A percentile compares a stretch with the other conserved stretches of the same genome.
Evolutionary conservation across 805 yeast species (phyloP).

Genomic region (Saturnispora zaruensis): DNA sequence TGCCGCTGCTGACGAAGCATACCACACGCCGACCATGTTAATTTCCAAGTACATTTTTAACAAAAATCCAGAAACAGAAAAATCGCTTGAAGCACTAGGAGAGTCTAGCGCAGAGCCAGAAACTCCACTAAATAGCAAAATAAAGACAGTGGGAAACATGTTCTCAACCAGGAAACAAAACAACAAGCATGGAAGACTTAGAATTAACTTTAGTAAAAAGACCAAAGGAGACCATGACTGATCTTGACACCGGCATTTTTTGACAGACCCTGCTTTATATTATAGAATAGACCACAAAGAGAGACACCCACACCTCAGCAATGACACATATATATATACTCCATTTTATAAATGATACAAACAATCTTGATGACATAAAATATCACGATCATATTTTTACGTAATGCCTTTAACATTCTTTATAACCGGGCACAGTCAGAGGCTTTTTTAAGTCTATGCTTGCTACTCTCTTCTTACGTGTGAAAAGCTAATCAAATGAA

Average conservation of each 20-base stretch:
- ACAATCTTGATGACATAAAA: not conserved
- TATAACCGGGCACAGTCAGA: not conserved
- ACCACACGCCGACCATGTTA: slow-evolving; percentile 16
- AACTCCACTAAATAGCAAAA: not conserved
- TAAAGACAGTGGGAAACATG: slow-evolving; percentile 1
- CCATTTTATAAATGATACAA: not conserved
- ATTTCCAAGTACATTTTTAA: slow-evolving; percentile 16
- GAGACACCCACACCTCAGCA: not conserved
- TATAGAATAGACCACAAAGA: not conserved
- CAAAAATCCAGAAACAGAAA: slow-evolving; percentile 16
- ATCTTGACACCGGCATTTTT: not conserved
- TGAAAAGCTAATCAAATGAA: not conserved
- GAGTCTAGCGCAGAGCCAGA: not conserved
- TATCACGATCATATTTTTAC: not conserved
- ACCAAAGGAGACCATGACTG: not conserved
- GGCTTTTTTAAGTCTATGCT: not conserved
- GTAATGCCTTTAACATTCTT: not conserved
- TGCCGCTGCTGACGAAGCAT: slow-evolving; percentile 9
- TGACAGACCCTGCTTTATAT: not conserved
- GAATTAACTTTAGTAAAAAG: slow-evolving; percentile 10
- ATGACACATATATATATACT: not conserved
- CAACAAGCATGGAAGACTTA: slow-evolving; percentile 9
- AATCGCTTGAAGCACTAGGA: slow-evolving; percentile 10
- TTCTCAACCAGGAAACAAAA: not conserved
- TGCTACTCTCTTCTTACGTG: not conserved